Percentiles rank a stretch among this genome's conserved stretches.
Evolutionary conservation across 2,329 filamentous ascomycete species (phyloP).

Genomic region (Colletotrichum ledebouriae): DNA sequence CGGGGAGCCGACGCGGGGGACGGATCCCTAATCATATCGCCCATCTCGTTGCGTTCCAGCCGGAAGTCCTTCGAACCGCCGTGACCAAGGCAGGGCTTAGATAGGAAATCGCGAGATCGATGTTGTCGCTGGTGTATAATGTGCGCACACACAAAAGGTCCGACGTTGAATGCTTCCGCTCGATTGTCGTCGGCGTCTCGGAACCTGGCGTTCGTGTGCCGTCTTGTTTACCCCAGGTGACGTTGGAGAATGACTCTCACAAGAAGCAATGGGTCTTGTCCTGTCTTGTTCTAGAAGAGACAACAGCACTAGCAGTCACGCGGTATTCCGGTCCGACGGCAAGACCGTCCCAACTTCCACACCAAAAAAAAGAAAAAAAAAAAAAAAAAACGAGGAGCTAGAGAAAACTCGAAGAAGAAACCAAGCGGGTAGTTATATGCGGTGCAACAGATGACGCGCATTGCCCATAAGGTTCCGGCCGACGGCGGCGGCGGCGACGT

Average conservation of each 20-base stretch:
- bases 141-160: not conserved
- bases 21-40: slow-evolving; percentile 38
- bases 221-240: not conserved
- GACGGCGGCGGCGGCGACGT: slow-evolving; percentile 1
- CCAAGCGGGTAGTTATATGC: slow-evolving; percentile 26
- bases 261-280: not conserved
- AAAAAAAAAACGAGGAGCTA: not conserved
- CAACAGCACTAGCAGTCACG: no score
- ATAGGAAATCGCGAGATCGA: not conserved
- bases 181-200: slow-evolving; percentile 23
- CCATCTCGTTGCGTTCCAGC: slow-evolving; percentile 17
- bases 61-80: not conserved
- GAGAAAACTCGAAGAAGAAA: not conserved
- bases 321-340: slow-evolving; percentile 1
- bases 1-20: slow-evolving; percentile 16
- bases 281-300: no score
- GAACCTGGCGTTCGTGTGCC: not conserved
- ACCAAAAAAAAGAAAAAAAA: no score
- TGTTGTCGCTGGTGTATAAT: not conserved
- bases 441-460: slow-evolving; percentile 33
- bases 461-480: not conserved
- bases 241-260: slow-evolving; percentile 1
- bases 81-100: not conserved
- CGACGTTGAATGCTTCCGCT: not conserved
- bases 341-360: not conserved